A percentile compares a stretch with the other conserved stretches of the same genome.
phyloP scores from a whole-genome alignment of 768 basidiomycete genomes.

The Gloeostereum incarnatum region DNA sequence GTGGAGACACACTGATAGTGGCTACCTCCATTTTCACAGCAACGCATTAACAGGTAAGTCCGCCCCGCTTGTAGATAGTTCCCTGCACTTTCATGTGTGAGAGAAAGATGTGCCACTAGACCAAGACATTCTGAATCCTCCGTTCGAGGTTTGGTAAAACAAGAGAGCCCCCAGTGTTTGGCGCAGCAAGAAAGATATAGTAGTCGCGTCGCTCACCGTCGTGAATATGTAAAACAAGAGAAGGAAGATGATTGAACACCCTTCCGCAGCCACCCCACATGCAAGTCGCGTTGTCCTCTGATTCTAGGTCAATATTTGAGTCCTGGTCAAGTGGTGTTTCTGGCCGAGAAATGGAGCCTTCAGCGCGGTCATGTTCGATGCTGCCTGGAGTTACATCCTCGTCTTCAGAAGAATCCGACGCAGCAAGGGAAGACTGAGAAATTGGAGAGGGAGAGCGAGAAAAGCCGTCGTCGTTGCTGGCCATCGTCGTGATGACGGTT shows the following conservation, averaged over 20 bases:
- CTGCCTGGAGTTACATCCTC: neutral
- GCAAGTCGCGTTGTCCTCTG: conserved; percentile 61
- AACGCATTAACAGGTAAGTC: no score
- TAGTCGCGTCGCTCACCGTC: conserved; percentile 41
- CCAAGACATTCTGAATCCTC: no score
- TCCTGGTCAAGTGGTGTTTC: neutral
- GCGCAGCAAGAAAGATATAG: no score
- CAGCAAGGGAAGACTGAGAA: conserved; percentile 14
- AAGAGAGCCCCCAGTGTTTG: no score
- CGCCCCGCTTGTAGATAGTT: no score
- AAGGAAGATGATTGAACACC: conserved; percentile 64
- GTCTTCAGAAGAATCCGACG: conserved; percentile 9
- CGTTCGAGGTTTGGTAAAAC: no score
- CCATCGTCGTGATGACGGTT: no score
- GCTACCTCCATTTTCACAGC: no score
- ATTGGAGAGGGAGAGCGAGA: conserved; percentile 9
- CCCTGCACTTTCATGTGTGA: no score
- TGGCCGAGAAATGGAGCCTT: conserved; percentile 4
- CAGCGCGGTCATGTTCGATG: conserved; percentile 1
- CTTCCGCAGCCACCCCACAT: conserved; percentile 77
- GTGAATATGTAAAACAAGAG: conserved; percentile 78
- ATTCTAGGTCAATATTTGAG: conserved; percentile 11
- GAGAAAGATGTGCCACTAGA: no score
- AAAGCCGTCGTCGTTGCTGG: no score
- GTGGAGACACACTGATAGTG: no score